phyloP scores from a whole-genome alignment of 352 stramenopile species.

The Pythium guiyangense region DNA sequence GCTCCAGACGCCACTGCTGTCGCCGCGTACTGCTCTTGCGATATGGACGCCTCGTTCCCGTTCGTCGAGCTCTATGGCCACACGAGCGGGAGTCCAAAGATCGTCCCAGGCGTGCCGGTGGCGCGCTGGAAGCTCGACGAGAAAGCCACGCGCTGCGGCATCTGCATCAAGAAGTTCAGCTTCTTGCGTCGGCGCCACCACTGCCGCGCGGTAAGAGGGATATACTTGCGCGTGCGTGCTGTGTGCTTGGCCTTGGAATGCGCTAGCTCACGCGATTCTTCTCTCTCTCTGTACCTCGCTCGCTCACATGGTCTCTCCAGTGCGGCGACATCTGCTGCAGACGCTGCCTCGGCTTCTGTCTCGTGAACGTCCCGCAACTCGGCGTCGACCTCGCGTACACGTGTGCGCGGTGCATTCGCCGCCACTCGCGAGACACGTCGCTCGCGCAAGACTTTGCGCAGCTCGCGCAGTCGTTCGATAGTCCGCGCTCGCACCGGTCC shows the following conservation, averaged over 20 bases:
- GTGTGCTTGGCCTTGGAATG: neutral
- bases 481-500: constrained; percentile 15
- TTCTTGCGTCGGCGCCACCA: constrained; percentile 65
- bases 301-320: constrained; percentile 34
- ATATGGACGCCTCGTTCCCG: constrained; percentile 47
- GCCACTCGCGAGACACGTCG: constrained; percentile 37
- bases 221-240: too few relatives aligned
- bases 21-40: too few relatives aligned
- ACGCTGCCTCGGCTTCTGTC: constrained; percentile 59
- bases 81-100: constrained; percentile 22
- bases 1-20: neutral
- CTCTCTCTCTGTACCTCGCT: constrained; percentile 1
- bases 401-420: constrained; percentile 54
- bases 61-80: constrained; percentile 39
- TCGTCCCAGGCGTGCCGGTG: constrained; percentile 46
- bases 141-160: constrained; percentile 37
- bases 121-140: constrained; percentile 51
- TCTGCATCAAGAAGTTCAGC: constrained; percentile 65
- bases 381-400: constrained; percentile 67
- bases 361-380: constrained; percentile 58
- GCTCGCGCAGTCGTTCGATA: constrained; percentile 34
- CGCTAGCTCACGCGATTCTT: neutral
- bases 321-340: constrained; percentile 70
- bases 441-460: constrained; percentile 40
- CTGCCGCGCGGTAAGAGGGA: constrained; percentile 64